A percentile compares a stretch with the other conserved stretches of the same genome.
phyloP scores from a whole-genome alignment of 805 yeast genomes.

The Wickerhamomyces hampshirensis region DNA sequence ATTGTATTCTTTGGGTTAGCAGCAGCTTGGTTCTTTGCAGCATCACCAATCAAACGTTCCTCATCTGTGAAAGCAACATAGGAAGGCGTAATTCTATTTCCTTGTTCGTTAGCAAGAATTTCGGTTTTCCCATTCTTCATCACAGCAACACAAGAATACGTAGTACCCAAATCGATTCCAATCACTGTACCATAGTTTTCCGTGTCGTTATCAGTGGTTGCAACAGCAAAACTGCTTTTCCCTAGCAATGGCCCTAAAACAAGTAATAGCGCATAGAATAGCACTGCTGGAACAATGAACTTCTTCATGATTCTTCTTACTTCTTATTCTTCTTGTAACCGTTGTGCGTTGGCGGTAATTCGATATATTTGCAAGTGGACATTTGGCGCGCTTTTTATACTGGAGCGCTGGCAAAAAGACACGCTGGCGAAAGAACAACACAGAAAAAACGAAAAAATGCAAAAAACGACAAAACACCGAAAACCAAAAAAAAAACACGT shows the following conservation, averaged over 20 bases:
- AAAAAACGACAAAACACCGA: no score
- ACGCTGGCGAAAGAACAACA: slow-evolving; percentile 14
- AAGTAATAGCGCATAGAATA: slow-evolving; percentile 25
- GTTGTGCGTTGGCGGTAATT: background rate
- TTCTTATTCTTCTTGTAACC: slow-evolving; percentile 5
- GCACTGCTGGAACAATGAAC: slow-evolving; percentile 30
- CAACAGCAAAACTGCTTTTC: slow-evolving; percentile 18
- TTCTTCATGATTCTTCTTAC: no score
- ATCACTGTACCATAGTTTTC: slow-evolving; percentile 64
- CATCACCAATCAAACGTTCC: slow-evolving; percentile 92
- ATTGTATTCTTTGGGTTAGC: slow-evolving; percentile 82
- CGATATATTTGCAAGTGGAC: background rate
- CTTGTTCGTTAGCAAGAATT: slow-evolving; percentile 92
- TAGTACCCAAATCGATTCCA: slow-evolving; percentile 97
- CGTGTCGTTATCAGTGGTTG: slow-evolving; percentile 27
- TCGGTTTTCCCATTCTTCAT: slow-evolving; percentile 84
- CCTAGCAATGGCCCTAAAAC: slow-evolving; percentile 24
- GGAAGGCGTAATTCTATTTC: slow-evolving; percentile 95
- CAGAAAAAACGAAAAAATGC: slow-evolving; percentile 5
- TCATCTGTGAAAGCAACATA: slow-evolving; percentile 90
- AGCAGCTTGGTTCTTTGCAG: slow-evolving; percentile 95
- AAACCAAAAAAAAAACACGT: no score
- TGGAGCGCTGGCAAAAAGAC: slow-evolving; percentile 7
- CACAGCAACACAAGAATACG: slow-evolving; percentile 94
- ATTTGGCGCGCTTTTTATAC: slow-evolving; percentile 7